These are phyloP conservation scores for Cordyceps cateniannulata DNA, from an alignment of 2,329 filamentous ascomycete species.

Conservation along the genomic window DNA sequence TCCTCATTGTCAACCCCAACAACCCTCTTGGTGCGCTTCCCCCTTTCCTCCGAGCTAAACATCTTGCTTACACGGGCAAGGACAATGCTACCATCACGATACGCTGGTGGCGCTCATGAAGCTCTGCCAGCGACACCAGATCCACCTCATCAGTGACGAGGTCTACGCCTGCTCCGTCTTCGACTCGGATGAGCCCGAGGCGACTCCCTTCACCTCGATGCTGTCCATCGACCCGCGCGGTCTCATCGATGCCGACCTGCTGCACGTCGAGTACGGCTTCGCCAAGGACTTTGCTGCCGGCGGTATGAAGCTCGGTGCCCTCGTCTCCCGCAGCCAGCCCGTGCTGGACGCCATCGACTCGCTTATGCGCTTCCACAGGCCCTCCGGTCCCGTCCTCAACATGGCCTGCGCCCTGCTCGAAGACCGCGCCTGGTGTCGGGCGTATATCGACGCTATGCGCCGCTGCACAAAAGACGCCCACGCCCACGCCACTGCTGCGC, in stretches of 20 bases:
- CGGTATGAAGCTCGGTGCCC: constrained; percentile 42
- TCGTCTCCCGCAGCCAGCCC: constrained; percentile 33
- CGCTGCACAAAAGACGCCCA: constrained; percentile 34
- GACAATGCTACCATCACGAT: constrained; percentile 36
- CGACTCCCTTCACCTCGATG: constrained; percentile 39
- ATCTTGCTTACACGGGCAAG: constrained; percentile 13
- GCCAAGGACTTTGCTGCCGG: constrained; percentile 47
- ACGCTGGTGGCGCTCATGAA: constrained; percentile 37
- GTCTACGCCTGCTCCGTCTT: constrained; percentile 50
- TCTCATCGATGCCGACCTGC: constrained; percentile 38
- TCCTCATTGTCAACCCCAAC: constrained; percentile 48
- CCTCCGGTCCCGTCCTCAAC: constrained; percentile 37
- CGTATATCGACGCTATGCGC: constrained; percentile 36
- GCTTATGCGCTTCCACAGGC: constrained; percentile 39
- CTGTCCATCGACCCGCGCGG: constrained; percentile 37
- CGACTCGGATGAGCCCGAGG: constrained; percentile 24
- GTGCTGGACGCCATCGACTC: constrained; percentile 30
- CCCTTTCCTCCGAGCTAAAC: too few species aligned
- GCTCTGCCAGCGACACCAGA: constrained; percentile 41
- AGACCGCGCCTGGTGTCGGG: constrained; percentile 36
- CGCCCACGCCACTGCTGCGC: constrained; percentile 27
- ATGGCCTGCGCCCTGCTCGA: constrained; percentile 39
- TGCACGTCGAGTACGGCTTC: constrained; percentile 44
- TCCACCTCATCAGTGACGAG: constrained; percentile 53
- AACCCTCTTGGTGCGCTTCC: constrained; percentile 38